These are phyloP conservation scores for Diplodia intermedia DNA, from an alignment of 2,329 filamentous ascomycete genomes.

Conservation along the genomic window DNA sequence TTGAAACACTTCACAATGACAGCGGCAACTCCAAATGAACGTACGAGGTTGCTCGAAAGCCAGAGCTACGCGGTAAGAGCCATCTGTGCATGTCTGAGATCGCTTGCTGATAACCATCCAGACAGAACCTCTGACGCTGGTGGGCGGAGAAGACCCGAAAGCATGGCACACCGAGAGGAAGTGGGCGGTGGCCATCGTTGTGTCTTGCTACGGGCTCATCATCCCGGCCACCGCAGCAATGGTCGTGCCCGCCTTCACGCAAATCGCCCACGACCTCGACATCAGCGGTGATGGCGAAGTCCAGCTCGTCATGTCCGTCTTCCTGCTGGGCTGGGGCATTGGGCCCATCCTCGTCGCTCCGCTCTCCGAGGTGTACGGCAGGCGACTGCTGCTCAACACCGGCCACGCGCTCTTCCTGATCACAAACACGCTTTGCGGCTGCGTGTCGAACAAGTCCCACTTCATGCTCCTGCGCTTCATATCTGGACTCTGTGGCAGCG, in stretches of 20 bases:
- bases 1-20: too few relatives aligned
- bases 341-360: conserved; percentile 42
- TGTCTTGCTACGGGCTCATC: conserved; percentile 3
- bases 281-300: not conserved
- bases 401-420: conserved; percentile 47
- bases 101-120: too few relatives aligned
- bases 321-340: conserved; percentile 41
- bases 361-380: conserved; percentile 42
- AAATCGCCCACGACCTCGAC: not conserved
- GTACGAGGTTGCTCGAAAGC: too few relatives aligned
- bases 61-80: too few relatives aligned
- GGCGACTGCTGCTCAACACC: conserved; percentile 41
- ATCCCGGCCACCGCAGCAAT: not conserved
- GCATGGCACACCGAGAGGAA: not conserved
- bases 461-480: conserved; percentile 41
- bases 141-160: conserved; percentile 1
- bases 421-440: conserved; percentile 40
- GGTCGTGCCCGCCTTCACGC: conserved; percentile 3
- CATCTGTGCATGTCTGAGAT: too few relatives aligned
- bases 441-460: conserved; percentile 44
- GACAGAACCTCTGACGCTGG: not conserved
- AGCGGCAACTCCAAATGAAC: too few relatives aligned
- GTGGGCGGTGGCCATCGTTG: not conserved
- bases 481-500: conserved; percentile 15
- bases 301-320: conserved; percentile 40